phyloP scores from a whole-genome alignment of 805 yeast genomes.

The Myxozyma vanderwaltii region DNA sequence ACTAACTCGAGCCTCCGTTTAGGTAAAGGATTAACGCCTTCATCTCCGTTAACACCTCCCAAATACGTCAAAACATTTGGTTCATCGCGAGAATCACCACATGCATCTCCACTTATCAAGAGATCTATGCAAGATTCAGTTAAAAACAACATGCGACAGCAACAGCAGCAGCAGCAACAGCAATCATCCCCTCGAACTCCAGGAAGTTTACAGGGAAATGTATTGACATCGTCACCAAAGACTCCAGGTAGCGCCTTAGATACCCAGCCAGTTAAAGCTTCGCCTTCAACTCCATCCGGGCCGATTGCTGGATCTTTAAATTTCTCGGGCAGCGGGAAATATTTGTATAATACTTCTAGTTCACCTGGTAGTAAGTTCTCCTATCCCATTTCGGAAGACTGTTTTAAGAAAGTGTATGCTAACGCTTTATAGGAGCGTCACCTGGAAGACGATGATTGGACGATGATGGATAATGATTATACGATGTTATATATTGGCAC shows the following conservation, averaged over 20 bases:
- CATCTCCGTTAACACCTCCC: slow-evolving; percentile 35
- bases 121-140: slow-evolving; percentile 20
- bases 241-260: background rate
- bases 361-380: slow-evolving; percentile 25
- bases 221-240: background rate
- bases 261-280: background rate
- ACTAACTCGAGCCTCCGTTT: background rate
- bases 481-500: background rate
- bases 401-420: background rate
- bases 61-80: slow-evolving; percentile 33
- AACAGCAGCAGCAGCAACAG: too few relatives aligned
- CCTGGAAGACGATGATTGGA: slow-evolving; percentile 4
- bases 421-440: background rate
- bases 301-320: background rate
- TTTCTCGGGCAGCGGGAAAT: slow-evolving; percentile 25
- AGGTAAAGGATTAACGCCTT: slow-evolving; percentile 17
- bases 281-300: slow-evolving; percentile 7
- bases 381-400: background rate
- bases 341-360: slow-evolving; percentile 22
- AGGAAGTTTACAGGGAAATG: background rate
- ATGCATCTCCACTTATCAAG: slow-evolving; percentile 32
- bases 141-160: too few relatives aligned
- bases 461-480: background rate
- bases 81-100: slow-evolving; percentile 32
- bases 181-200: slow-evolving; percentile 8